Percentiles rank a stretch among this genome's conserved stretches.
Evolutionary conservation across 1,284 basidiomycete species (phyloP).

Genomic region (Heterobasidion occidentale): DNA sequence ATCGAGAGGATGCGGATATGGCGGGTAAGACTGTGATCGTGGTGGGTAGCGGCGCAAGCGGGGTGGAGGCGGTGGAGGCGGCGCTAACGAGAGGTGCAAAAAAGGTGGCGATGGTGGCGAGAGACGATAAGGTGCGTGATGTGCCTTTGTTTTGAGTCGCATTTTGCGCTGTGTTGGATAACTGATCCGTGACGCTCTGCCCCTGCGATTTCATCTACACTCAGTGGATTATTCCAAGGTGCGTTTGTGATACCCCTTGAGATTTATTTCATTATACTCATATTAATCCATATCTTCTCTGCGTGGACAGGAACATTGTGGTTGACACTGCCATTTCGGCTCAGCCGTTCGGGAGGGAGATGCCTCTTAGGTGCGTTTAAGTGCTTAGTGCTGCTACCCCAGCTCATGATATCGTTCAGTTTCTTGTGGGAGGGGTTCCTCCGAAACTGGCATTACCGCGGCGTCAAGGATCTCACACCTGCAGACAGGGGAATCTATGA

Average conservation of each 20-base stretch:
- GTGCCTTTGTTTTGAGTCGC: neutral
- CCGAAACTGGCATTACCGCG: constrained; percentile 43
- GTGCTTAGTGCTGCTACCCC: neutral
- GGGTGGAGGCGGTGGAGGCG: constrained; percentile 55
- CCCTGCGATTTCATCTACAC: neutral
- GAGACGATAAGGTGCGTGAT: constrained; percentile 23
- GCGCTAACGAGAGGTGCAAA: constrained; percentile 37
- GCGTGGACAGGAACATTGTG: constrained; percentile 31
- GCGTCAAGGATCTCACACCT: constrained; percentile 40
- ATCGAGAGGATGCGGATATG: constrained; percentile 20
- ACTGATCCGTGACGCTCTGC: neutral
- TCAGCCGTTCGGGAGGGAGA: constrained; percentile 53
- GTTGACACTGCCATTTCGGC: constrained; percentile 46
- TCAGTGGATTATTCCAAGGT: constrained; percentile 45
- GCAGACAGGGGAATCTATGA: constrained; percentile 35
- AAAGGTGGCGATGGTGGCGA: constrained; percentile 35
- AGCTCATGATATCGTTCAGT: constrained; percentile 16
- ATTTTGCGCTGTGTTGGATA: neutral
- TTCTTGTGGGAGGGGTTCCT: constrained; percentile 47
- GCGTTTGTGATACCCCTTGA: neutral
- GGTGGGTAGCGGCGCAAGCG: constrained; percentile 53
- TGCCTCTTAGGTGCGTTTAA: constrained; percentile 33
- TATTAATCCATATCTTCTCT: too few relatives aligned
- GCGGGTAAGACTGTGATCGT: constrained; percentile 43
- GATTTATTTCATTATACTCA: too few relatives aligned